These are phyloP conservation scores for Beauveria pseudobassiana DNA, from an alignment of 2,329 filamentous ascomycete species.

Conservation along the genomic window DNA sequence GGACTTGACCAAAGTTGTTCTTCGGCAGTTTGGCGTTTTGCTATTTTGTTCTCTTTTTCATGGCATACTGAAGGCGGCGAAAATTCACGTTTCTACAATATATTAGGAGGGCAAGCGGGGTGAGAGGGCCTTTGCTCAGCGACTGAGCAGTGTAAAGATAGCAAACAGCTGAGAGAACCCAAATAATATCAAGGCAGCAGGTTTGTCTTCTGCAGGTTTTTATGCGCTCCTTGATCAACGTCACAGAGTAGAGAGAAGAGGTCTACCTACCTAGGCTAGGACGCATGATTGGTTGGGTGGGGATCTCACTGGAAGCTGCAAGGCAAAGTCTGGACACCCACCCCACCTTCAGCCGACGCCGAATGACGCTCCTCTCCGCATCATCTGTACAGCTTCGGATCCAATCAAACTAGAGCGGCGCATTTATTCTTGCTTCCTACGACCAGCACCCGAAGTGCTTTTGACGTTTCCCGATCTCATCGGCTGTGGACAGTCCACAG, in stretches of 20 bases:
- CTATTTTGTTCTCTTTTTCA: not conserved
- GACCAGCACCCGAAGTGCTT: not conserved
- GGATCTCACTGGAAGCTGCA: not conserved
- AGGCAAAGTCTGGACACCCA: not conserved
- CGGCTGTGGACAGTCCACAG: no score
- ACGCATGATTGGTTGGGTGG: not conserved
- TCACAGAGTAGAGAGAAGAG: not conserved
- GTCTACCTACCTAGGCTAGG: no score
- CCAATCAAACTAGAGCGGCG: not conserved
- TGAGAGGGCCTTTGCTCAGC: not conserved
- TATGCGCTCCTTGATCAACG: not conserved
- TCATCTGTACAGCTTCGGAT: not conserved
- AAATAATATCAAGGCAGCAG: not conserved
- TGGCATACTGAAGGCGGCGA: not conserved
- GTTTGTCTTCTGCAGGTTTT: not conserved
- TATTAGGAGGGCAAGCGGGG: not conserved
- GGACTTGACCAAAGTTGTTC: not conserved
- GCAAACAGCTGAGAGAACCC: not conserved
- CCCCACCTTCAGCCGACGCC: not conserved
- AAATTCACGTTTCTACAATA: not conserved
- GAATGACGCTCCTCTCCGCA: conserved; percentile 5
- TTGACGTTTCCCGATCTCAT: not conserved
- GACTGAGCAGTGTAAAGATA: conserved; percentile 4
- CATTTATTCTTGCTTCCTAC: not conserved
- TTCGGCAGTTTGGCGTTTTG: conserved; percentile 3